These are phyloP conservation scores for Botryosphaeria dothidea DNA, from an alignment of 2,329 filamentous ascomycete species.

Conservation along the genomic window DNA sequence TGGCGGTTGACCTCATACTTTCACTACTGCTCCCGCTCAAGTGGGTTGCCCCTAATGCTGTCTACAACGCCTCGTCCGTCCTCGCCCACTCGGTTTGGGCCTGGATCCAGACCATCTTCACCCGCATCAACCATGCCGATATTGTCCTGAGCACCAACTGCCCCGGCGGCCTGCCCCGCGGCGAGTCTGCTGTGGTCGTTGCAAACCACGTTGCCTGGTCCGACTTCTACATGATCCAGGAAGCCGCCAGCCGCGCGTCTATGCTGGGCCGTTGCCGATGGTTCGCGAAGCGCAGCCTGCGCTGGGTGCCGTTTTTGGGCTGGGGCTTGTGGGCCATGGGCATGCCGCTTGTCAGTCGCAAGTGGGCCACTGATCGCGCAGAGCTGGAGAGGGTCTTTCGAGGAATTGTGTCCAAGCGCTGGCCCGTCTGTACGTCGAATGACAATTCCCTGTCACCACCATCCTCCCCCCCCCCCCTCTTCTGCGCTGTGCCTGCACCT, in stretches of 20 bases:
- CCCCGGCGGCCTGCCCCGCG: slow-evolving; percentile 47
- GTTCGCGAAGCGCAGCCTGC: slow-evolving; percentile 63
- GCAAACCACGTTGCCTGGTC: slow-evolving; percentile 63
- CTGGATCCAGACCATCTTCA: slow-evolving; percentile 61
- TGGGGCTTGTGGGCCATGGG: slow-evolving; percentile 67
- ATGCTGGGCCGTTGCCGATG: slow-evolving; percentile 65
- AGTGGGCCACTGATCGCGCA: slow-evolving; percentile 58
- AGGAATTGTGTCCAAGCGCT: slow-evolving; percentile 53
- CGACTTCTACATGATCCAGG: slow-evolving; percentile 67
- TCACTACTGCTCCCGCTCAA: slow-evolving; percentile 36
- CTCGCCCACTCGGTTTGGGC: slow-evolving; percentile 58
- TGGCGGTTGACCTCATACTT: slow-evolving; percentile 52
- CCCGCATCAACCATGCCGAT: slow-evolving; percentile 52
- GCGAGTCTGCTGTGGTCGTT: slow-evolving; percentile 63
- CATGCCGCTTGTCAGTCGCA: slow-evolving; percentile 63
- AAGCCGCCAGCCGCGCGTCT: slow-evolving; percentile 52
- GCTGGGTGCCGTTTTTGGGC: slow-evolving; percentile 61
- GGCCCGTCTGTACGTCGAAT: slow-evolving; percentile 58
- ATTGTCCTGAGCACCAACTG: slow-evolving; percentile 48
- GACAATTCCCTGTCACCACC: neutral
- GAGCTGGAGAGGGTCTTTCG: slow-evolving; percentile 61
- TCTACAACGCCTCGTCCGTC: slow-evolving; percentile 57
- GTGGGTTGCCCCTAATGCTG: slow-evolving; percentile 44
- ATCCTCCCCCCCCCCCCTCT: neutral
- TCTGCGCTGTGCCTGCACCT: neutral